A percentile compares a stretch with the other conserved stretches of the same genome.
These are phyloP conservation scores for Penicillium waksmanii DNA, from an alignment of 495 filamentous ascomycete genomes.

Conservation along the genomic window DNA sequence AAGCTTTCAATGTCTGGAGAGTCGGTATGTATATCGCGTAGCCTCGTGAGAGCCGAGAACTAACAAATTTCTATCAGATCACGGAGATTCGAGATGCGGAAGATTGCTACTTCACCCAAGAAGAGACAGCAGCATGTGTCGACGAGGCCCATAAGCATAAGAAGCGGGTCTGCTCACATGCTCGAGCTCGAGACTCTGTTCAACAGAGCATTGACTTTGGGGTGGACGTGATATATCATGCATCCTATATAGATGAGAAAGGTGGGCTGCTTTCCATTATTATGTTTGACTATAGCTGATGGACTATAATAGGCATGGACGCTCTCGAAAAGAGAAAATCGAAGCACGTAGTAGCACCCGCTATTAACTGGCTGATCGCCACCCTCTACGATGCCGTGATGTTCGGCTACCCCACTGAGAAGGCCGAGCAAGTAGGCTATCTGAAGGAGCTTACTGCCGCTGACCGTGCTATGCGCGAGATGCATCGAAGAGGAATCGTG, in stretches of 20 bases:
- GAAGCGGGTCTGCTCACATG: slow-evolving; percentile 53
- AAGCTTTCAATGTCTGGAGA: slow-evolving; percentile 59
- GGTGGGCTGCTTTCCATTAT: slow-evolving; percentile 14
- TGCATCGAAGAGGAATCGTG: slow-evolving; percentile 51
- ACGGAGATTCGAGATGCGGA: slow-evolving; percentile 45
- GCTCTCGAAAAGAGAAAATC: slow-evolving; percentile 49
- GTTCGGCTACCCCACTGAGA: slow-evolving; percentile 49
- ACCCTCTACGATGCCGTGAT: slow-evolving; percentile 46
- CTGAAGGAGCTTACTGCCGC: slow-evolving; percentile 47
- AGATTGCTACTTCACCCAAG: slow-evolving; percentile 53
- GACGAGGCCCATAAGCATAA: slow-evolving; percentile 53
- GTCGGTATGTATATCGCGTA: slow-evolving; percentile 25
- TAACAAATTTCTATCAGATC: slow-evolving; percentile 20
- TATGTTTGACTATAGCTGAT: not conserved
- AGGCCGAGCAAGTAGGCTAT: slow-evolving; percentile 51
- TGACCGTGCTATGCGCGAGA: slow-evolving; percentile 46
- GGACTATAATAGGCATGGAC: slow-evolving; percentile 38
- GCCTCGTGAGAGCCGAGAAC: not conserved
- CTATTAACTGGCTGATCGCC: slow-evolving; percentile 49
- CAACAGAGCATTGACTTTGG: slow-evolving; percentile 48
- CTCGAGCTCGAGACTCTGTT: slow-evolving; percentile 52
- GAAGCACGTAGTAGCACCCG: slow-evolving; percentile 51
- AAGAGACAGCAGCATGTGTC: slow-evolving; percentile 54
- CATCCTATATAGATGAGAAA: slow-evolving; percentile 51
- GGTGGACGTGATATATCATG: slow-evolving; percentile 59